Percentiles rank a stretch among this genome's conserved stretches.
phyloP scores from a whole-genome alignment of 148 eudicot genomes.

The Rhododendron ovatum region DNA sequence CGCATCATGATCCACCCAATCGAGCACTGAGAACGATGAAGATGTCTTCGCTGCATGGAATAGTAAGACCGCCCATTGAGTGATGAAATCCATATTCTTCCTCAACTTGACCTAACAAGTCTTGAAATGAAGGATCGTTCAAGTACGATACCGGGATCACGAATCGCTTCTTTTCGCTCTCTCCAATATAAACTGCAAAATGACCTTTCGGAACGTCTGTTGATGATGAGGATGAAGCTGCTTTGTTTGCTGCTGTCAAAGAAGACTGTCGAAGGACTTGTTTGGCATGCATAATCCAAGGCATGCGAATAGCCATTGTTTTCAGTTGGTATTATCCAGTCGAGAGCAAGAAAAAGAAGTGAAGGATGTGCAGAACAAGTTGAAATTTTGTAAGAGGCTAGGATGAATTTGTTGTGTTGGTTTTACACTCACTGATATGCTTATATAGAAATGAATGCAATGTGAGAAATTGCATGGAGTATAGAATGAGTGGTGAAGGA shows the following conservation, averaged over 20 bases:
- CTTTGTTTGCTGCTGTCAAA: neutral
- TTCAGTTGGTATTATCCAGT: neutral
- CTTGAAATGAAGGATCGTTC: neutral
- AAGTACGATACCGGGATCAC: neutral
- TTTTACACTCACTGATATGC: neutral
- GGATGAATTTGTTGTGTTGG: neutral
- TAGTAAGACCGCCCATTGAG: neutral
- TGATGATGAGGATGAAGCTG: neutral
- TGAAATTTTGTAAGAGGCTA: neutral
- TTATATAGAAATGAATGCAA: too few relatives aligned
- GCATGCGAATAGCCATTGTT: slow-evolving; percentile 7
- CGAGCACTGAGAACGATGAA: neutral
- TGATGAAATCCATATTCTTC: slow-evolving; percentile 1
- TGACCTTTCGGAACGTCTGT: slow-evolving; percentile 28
- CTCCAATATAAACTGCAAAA: slow-evolving; percentile 49
- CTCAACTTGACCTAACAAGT: neutral
- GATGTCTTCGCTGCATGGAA: neutral
- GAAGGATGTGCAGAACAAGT: neutral
- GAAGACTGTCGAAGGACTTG: slow-evolving; percentile 4
- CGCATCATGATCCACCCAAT: neutral
- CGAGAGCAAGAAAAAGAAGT: neutral
- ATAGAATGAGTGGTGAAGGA: neutral
- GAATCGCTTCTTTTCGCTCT: slow-evolving; percentile 4
- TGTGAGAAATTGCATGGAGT: too few relatives aligned
- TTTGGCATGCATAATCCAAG: neutral